Percentiles rank a stretch among this genome's conserved stretches.
These are phyloP conservation scores for Neurospora sp. DNA, from an alignment of 495 filamentous ascomycete species.

Conservation along the genomic window DNA sequence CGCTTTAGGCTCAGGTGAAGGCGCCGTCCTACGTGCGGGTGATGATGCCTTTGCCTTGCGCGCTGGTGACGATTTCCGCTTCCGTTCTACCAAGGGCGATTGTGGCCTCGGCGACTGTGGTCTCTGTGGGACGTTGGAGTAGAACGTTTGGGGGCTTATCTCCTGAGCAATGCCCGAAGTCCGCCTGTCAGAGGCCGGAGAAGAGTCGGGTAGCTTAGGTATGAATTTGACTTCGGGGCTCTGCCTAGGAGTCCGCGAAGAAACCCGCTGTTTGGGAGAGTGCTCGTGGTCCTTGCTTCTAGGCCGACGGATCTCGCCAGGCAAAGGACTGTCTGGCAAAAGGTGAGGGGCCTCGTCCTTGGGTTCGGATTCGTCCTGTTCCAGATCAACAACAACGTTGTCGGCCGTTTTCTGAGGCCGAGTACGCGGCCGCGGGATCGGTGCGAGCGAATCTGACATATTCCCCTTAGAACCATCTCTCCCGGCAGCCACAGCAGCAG, in stretches of 20 bases:
- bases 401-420: background rate
- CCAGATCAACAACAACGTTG: background rate
- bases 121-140: background rate
- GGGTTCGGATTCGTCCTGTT: background rate
- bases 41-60: background rate
- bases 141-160: background rate
- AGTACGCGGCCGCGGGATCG: background rate
- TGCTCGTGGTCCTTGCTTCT: background rate
- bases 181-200: background rate
- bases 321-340: background rate
- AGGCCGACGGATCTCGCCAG: background rate
- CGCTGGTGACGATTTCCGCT: background rate
- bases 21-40: background rate
- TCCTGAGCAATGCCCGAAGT: background rate
- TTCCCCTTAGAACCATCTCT: background rate
- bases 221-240: background rate
- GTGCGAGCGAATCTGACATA: background rate
- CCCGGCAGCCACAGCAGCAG: background rate
- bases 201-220: background rate
- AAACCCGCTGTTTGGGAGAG: background rate
- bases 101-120: background rate
- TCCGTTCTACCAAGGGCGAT: background rate
- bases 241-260: background rate
- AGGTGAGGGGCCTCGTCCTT: background rate
- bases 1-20: background rate